Base-by-base conservation (phyloP, 1,284 basidiomycete genomes). In the Porphyrellus sp. region DNA sequence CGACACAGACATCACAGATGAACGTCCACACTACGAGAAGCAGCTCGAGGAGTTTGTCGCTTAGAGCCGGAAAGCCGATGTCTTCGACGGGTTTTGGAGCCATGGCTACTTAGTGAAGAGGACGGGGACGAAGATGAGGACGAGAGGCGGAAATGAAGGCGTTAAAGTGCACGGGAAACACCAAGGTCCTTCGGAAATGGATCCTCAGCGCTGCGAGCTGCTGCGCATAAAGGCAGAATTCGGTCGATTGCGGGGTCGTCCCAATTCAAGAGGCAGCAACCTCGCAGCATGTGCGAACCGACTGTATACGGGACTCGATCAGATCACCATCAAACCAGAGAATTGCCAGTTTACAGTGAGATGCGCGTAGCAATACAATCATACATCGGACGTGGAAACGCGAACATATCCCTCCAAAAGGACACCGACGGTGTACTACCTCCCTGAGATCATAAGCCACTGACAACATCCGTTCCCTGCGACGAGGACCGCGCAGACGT, bases 81-180 rank as follows among this genome's bases (percentile, higher is more conserved):
- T 63, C 60, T 25, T 65, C 45, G 45, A 41, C 46, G 33, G 58
- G 64, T 41, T 8, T 43, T 41, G 57, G 62, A 6, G 64, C 25
- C 66, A 67, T 52, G 44, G 24, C 18, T 21, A 30, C 23, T 39
- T 7, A n/a, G n/a, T 21, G 15, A 12, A 25, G 25, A 30, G 18
- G 27, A 20, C 11, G 27, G 30, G 40, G 21, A 38, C 11, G 27
- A n/a, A n/a, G n/a, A n/a, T n/a, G n/a, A n/a, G n/a, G n/a, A n/a
- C n/a, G 30, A 13, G 15, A 13, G 15, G 15, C 23, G 38, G 23
- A 39, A 25, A 39, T 2, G 12, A 13, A 5, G 38, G 7, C 9
- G 37, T 16, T n/a, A n/a, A n/a, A 15, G 4, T 25, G 37, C 12
- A 37, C 34, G 21, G 16, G 31, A n/a, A n/a, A 8, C 11, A 11